A percentile compares a stretch with the other conserved stretches of the same genome.
Conservation (phyloP, 73 alveolate genomes). For the Symbiodinium natans region DNA sequence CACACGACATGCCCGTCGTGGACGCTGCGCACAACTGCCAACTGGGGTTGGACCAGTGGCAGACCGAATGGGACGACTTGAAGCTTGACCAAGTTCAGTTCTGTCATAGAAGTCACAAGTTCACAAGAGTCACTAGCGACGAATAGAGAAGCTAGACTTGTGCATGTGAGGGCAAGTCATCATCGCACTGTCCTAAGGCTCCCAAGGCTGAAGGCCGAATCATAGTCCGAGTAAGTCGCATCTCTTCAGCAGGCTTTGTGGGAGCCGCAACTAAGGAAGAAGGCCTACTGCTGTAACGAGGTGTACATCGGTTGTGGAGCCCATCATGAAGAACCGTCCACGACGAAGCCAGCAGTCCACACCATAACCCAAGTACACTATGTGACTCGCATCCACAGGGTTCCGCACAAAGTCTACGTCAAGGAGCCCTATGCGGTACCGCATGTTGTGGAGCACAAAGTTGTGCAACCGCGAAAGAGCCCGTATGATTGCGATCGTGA, state of each 20-base stretch:
- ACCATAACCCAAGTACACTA: conserved; percentile 26
- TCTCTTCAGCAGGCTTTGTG: background rate
- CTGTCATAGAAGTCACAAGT: background rate
- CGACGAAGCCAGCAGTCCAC: background rate
- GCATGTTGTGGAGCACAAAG: conserved; percentile 30
- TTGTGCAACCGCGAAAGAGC: background rate
- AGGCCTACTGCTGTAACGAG: background rate
- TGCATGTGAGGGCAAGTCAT: background rate
- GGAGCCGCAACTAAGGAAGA: background rate
- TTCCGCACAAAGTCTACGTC: conserved; percentile 40
- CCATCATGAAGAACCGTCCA: background rate
- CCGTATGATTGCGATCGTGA: conserved; percentile 30
- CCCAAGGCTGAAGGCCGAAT: background rate
- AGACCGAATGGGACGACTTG: background rate
- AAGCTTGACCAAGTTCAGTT: background rate
- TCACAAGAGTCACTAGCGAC: too few relatives aligned
- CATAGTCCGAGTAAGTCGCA: background rate
- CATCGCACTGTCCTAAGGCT: background rate
- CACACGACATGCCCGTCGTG: background rate
- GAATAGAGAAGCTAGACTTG: too few relatives aligned
- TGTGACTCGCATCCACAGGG: conserved; percentile 75
- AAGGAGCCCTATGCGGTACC: background rate
- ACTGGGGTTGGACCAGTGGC: background rate
- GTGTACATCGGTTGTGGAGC: background rate
- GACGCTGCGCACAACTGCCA: background rate